Percentiles rank a stretch among this genome's conserved stretches.
These are phyloP conservation scores for Funneliformis caledonium DNA, from an alignment of 371 early-diverging fungal species.

Conservation along the genomic window DNA sequence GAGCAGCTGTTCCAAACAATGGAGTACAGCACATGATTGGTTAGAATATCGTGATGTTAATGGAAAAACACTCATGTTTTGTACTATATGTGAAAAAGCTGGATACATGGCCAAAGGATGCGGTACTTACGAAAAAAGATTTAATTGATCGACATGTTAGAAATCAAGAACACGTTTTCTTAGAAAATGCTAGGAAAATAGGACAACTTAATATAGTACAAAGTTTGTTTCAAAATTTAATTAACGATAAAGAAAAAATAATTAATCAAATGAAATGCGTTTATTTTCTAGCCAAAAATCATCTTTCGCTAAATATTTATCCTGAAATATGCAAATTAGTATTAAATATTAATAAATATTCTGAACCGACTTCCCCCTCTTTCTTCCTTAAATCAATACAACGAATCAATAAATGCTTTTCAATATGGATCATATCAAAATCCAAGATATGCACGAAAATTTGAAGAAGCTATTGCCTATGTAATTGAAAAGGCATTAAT, in stretches of 20 bases:
- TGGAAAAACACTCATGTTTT: background rate
- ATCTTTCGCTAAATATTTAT: background rate
- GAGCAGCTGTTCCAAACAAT: too few relatives aligned
- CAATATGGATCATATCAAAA: background rate
- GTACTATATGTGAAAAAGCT: background rate
- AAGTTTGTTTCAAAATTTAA: too few relatives aligned
- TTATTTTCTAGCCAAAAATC: background rate
- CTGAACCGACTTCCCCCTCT: background rate
- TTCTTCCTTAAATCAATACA: background rate
- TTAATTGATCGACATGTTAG: background rate
- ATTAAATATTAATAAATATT: slow-evolving; percentile 1
- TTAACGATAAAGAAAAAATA: background rate
- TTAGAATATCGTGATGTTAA: background rate
- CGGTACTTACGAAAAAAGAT: background rate
- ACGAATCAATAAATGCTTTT: too few relatives aligned
- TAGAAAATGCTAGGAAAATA: background rate
- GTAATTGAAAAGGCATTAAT: slow-evolving; percentile 13
- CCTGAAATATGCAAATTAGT: background rate
- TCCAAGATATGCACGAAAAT: background rate
- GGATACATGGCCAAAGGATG: background rate
- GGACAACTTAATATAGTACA: background rate
- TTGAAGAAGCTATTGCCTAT: background rate
- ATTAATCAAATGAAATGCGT: background rate
- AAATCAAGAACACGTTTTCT: background rate
- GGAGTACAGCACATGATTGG: background rate